phyloP scores from a whole-genome alignment of 768 basidiomycete genomes.

The Tulasnella sp. region DNA sequence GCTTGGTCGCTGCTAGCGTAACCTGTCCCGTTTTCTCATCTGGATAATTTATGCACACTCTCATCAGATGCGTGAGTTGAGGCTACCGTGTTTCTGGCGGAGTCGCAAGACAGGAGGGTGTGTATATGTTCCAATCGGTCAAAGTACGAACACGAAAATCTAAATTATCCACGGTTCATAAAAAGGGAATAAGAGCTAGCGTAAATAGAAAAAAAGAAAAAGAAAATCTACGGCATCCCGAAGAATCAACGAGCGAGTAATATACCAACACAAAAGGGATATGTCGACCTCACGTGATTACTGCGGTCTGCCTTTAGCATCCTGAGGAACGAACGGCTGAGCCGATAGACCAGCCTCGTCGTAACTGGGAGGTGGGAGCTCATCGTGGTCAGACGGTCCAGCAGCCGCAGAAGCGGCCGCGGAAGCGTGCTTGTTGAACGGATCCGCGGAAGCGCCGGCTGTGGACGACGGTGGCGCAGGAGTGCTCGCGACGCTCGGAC shows the following conservation, averaged over 20 bases:
- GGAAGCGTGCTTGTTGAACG: background rate
- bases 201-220: background rate
- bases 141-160: background rate
- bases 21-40: no score
- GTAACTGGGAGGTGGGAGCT: background rate
- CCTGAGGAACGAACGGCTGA: background rate
- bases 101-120: no score
- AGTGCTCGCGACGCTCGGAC: background rate
- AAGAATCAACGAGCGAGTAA: background rate
- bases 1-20: no score
- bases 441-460: background rate
- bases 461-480: background rate
- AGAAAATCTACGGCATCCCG: background rate
- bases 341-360: background rate
- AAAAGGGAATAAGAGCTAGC: background rate
- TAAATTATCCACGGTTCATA: background rate
- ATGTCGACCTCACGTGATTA: background rate
- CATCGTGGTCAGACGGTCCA: background rate
- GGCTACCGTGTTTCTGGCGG: no score
- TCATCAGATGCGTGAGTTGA: no score
- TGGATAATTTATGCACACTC: no score
- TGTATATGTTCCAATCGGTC: no score
- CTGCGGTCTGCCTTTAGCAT: background rate
- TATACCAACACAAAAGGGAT: background rate
- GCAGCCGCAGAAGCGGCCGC: background rate